These are phyloP conservation scores for Eucalyptus urophylla DNA, from an alignment of 345 rosid genomes.

Conservation along the genomic window DNA sequence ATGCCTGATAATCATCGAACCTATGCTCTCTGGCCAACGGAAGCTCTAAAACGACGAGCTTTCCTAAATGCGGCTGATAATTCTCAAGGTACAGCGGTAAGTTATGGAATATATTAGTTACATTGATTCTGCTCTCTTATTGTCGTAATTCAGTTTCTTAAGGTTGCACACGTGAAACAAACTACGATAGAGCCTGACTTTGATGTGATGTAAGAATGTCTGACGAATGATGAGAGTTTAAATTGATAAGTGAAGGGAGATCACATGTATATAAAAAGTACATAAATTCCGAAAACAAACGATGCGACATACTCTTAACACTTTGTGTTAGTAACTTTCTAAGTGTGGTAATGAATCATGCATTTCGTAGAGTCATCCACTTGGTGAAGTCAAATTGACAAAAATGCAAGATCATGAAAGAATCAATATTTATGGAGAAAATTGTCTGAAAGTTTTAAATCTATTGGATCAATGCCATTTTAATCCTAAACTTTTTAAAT, in stretches of 20 bases:
- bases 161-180: not conserved
- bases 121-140: not conserved
- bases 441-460: not conserved
- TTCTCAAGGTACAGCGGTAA: not conserved
- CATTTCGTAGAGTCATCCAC: not conserved
- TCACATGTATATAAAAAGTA: not conserved
- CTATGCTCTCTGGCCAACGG: not conserved
- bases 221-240: rapidly evolving
- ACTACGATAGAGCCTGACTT: rapidly evolving
- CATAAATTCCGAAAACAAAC: rapidly evolving
- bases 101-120: not conserved
- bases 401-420: not conserved
- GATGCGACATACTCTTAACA: not conserved
- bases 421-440: not conserved
- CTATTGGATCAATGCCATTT: rapidly evolving
- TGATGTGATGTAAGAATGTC: not conserved
- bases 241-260: not conserved
- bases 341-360: not conserved
- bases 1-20: not conserved
- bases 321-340: not conserved
- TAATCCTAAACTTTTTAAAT: not conserved
- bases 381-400: not conserved
- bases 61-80: not conserved
- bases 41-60: not conserved
- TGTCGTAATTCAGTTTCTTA: not conserved